A percentile compares a stretch with the other conserved stretches of the same genome.
Evolutionary conservation across 192 early-diverging fungal species (phyloP).

Genomic region (Jimgerdemannia flammicorona): DNA sequence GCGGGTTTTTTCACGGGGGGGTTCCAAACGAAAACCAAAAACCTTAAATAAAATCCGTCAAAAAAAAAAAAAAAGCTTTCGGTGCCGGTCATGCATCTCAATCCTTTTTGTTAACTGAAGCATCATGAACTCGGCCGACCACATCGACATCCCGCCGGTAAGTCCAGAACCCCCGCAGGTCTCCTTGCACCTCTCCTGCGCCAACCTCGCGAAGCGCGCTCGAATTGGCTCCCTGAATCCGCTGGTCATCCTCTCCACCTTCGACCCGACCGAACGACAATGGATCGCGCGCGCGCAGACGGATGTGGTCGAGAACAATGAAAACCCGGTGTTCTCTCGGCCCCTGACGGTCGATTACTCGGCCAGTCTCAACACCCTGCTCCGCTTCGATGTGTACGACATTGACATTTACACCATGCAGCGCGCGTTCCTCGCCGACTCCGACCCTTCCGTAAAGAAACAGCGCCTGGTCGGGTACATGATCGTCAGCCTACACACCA

Average conservation of each 20-base stretch:
- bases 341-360: conserved; percentile 10
- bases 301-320: neutral
- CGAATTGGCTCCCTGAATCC: neutral
- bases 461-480: conserved; percentile 9
- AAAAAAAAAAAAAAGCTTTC: too few relatives aligned
- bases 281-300: conserved; percentile 8
- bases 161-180: conserved; percentile 8
- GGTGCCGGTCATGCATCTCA: too few relatives aligned
- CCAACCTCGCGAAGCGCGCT: conserved; percentile 3
- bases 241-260: conserved; percentile 3
- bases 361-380: conserved; percentile 5
- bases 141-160: neutral
- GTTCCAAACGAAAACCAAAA: too few relatives aligned
- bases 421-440: too few relatives aligned
- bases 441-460: neutral
- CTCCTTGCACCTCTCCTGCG: conserved; percentile 8
- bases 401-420: neutral
- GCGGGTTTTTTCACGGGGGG: too few relatives aligned
- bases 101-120: too few relatives aligned
- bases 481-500: conserved; percentile 1
- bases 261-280: conserved; percentile 5
- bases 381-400: conserved; percentile 7
- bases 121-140: too few relatives aligned
- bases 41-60: too few relatives aligned
- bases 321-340: conserved; percentile 7